Evolutionary conservation across 352 stramenopile species (phyloP).

Genomic region (Pythium phragmitis): DNA sequence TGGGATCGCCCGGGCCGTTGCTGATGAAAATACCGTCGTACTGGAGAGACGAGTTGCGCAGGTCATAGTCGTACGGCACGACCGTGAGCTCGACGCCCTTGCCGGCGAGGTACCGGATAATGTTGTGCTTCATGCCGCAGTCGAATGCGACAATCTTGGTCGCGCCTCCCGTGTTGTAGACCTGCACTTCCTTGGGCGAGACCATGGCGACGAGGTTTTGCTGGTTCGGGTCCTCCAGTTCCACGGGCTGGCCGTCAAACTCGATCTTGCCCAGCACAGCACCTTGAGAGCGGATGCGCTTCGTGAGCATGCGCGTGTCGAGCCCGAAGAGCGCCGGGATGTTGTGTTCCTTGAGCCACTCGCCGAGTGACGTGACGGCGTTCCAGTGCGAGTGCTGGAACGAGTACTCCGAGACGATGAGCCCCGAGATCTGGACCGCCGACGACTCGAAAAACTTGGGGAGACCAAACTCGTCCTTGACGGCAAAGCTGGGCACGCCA

Average conservation of each 20-base stretch:
- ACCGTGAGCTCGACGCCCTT: slow-evolving; percentile 92
- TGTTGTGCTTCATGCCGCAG: slow-evolving; percentile 98
- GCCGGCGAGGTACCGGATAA: slow-evolving; percentile 91
- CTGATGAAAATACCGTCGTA: slow-evolving; percentile 96
- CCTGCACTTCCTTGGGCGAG: slow-evolving; percentile 52
- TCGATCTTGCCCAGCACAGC: slow-evolving; percentile 96
- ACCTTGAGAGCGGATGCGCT: slow-evolving; percentile 96
- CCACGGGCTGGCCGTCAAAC: slow-evolving; percentile 25
- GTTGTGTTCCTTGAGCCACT: slow-evolving; percentile 88
- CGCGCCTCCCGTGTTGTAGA: slow-evolving; percentile 62
- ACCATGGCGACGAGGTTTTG: slow-evolving; percentile 72
- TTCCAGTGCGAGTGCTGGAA: slow-evolving; percentile 97
- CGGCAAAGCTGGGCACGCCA: slow-evolving; percentile 90
- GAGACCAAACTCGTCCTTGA: slow-evolving; percentile 92
- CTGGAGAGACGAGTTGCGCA: slow-evolving; percentile 57
- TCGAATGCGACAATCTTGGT: slow-evolving; percentile 93
- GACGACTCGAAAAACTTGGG: slow-evolving; percentile 96
- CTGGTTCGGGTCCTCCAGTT: slow-evolving; percentile 39
- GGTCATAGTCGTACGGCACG: slow-evolving; percentile 91
- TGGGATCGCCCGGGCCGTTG: slow-evolving; percentile 94
- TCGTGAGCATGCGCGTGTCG: slow-evolving; percentile 98
- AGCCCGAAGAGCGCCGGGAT: slow-evolving; percentile 96
- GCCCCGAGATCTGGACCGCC: slow-evolving; percentile 93
- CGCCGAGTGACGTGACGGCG: slow-evolving; percentile 75
- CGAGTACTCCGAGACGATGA: slow-evolving; percentile 98